Percentiles rank a stretch among this genome's conserved stretches.
Evolutionary conservation across 2,329 filamentous ascomycete species (phyloP).

Genomic region (Paradendryphiella salina): DNA sequence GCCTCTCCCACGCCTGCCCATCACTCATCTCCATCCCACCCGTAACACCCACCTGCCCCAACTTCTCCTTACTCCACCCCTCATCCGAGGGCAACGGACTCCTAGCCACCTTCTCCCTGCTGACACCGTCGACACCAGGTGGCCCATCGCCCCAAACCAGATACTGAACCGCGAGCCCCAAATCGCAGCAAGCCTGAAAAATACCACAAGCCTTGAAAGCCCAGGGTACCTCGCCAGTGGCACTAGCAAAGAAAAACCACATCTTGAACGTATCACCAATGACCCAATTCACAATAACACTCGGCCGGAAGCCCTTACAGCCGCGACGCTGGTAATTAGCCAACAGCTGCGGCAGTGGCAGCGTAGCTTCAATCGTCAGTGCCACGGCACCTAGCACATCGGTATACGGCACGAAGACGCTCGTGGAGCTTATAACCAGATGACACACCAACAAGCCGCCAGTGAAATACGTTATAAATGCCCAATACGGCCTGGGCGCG

Average conservation of each 20-base stretch:
- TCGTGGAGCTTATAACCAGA: slow-evolving; percentile 64
- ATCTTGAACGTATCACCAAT: slow-evolving; percentile 84
- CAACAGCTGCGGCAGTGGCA: slow-evolving; percentile 78
- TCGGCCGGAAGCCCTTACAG: slow-evolving; percentile 76
- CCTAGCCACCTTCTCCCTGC: slow-evolving; percentile 27
- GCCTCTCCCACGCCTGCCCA: slow-evolving; percentile 29
- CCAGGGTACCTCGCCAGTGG: slow-evolving; percentile 68
- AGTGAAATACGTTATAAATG: slow-evolving; percentile 71
- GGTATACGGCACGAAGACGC: slow-evolving; percentile 68
- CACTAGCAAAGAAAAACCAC: slow-evolving; percentile 73
- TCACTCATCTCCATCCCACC: slow-evolving; percentile 26
- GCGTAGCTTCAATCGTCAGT: slow-evolving; percentile 76
- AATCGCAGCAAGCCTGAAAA: slow-evolving; percentile 78
- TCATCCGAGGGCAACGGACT: slow-evolving; percentile 29
- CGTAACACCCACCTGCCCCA: slow-evolving; percentile 12
- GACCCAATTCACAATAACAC: slow-evolving; percentile 76
- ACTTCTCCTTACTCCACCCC: slow-evolving; percentile 18
- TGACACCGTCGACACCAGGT: slow-evolving; percentile 10
- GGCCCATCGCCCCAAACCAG: slow-evolving; percentile 44
- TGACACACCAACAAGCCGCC: slow-evolving; percentile 65
- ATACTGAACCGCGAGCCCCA: slow-evolving; percentile 74
- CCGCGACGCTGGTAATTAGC: slow-evolving; percentile 69
- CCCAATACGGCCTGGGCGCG: slow-evolving; percentile 76
- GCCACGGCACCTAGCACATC: slow-evolving; percentile 72
- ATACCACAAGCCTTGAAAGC: slow-evolving; percentile 82